A percentile compares a stretch with the other conserved stretches of the same genome.
Evolutionary conservation across 441 rosid genomes (phyloP).

Genomic region (Adansonia gregorii): DNA sequence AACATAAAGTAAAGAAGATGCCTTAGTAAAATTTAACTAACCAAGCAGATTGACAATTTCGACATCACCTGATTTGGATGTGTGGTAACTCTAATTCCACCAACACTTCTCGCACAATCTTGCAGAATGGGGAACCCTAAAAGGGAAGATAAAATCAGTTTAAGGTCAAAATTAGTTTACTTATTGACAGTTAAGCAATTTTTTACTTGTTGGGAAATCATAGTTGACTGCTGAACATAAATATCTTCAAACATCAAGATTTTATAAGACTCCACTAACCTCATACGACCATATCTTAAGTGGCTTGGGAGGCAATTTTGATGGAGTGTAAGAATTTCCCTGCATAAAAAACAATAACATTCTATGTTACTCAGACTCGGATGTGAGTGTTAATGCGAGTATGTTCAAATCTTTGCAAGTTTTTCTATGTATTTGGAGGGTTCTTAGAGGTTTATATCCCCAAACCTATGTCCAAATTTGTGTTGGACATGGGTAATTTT

Average conservation of each 20-base stretch:
- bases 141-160: conserved; percentile 18
- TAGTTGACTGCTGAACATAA: background rate
- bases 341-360: conserved; percentile 35
- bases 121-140: conserved; percentile 91
- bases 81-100: conserved; percentile 90
- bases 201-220: background rate
- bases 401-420: too few relatives aligned
- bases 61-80: conserved; percentile 61
- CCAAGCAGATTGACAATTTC: background rate
- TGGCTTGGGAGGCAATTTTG: conserved; percentile 84
- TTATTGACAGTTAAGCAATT: background rate
- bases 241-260: conserved; percentile 14
- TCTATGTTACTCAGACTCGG: too few relatives aligned
- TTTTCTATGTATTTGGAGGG: too few relatives aligned
- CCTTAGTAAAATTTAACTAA: background rate
- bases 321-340: conserved; percentile 73
- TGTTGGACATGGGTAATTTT: too few relatives aligned
- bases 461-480: too few relatives aligned
- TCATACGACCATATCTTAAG: conserved; percentile 92
- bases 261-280: conserved; percentile 39
- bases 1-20: background rate
- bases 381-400: too few relatives aligned
- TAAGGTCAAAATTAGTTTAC: background rate
- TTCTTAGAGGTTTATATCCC: too few relatives aligned
- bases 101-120: conserved; percentile 77